phyloP scores from a whole-genome alignment of 441 rosid species.

The Arabidopsis lyrata region DNA sequence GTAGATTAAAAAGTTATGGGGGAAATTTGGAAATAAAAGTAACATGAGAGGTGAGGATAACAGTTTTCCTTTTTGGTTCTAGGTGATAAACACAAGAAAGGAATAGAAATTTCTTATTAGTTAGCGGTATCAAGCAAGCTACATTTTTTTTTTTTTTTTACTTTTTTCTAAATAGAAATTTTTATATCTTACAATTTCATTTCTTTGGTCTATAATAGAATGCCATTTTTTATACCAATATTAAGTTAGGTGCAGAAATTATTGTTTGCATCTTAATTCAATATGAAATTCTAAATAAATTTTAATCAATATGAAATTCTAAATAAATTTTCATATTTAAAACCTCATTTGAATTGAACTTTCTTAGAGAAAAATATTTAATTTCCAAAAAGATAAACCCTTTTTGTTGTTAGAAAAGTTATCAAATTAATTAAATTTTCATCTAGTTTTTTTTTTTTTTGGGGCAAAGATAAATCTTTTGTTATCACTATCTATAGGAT shows the following conservation, averaged over 20 bases:
- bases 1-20: not conserved
- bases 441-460: too few species aligned
- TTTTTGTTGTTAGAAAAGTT: not conserved
- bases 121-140: constrained; percentile 35
- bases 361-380: not conserved
- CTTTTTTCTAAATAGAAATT: not conserved
- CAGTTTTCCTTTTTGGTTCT: constrained; percentile 9
- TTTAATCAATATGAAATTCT: not conserved
- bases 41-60: not conserved
- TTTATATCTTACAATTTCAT: not conserved
- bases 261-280: not conserved
- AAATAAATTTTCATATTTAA: not conserved
- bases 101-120: constrained; percentile 22
- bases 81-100: constrained; percentile 33
- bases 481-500: not conserved
- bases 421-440: not conserved
- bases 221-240: not conserved
- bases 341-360: not conserved
- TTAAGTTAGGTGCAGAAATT: not conserved
- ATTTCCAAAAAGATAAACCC: not conserved
- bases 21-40: not conserved
- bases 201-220: not conserved
- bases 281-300: not conserved
- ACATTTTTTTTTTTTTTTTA: not conserved
- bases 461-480: not conserved